Evolutionary conservation across 2,329 filamentous ascomycete species (phyloP), one percentile per base, ranked within the genome.

Genomic region (Calonectria ilicicola): DNA sequence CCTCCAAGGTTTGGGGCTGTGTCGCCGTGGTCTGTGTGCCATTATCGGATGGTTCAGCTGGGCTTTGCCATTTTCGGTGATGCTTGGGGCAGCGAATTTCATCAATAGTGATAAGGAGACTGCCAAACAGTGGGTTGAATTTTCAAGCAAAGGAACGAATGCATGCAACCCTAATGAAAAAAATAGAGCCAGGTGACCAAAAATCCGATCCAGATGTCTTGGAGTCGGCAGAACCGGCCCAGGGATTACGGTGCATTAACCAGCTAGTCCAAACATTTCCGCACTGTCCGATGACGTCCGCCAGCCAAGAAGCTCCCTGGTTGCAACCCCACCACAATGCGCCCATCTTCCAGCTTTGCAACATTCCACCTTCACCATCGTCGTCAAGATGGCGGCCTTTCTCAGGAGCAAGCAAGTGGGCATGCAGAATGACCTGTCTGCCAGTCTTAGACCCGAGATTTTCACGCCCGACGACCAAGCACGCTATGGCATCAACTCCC

Each of bases 341-440:
- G 68, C 68, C 76, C 72, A 75, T 72, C 76, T 69, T 62, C 46
- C 21, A 70, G 71, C 73, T 74, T 53, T 46, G 49, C 38, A 67
- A 66, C 67, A 62, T 65, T 62, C 68, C 72, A 72, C 46, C 70
- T 69, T 67, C 62, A 69, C 70, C 67, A 56, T 69, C 70, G 67
- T 73, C 74, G 66, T 64, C 76, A 81, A 71, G 62, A 98, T 98
- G 96, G 92, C 96, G 68, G 91, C 94, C 79, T 96, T 98, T 82
- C 87, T 99, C 75, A 90, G 97, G 82, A 94, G 94, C 79, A 98
- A 98, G 89, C 97, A 98, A 89, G 91, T 95, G 70, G 97, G 97
- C 80, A 93, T 99, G 79, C 93, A 95, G 82, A 94, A 93, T 85
- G 97, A 98, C 86, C 90, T 99, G 77, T 98, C 96, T 65, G 92